Conservation (phyloP, 2,329 filamentous ascomycete species). For the Pyrenophora seminiperda region DNA sequence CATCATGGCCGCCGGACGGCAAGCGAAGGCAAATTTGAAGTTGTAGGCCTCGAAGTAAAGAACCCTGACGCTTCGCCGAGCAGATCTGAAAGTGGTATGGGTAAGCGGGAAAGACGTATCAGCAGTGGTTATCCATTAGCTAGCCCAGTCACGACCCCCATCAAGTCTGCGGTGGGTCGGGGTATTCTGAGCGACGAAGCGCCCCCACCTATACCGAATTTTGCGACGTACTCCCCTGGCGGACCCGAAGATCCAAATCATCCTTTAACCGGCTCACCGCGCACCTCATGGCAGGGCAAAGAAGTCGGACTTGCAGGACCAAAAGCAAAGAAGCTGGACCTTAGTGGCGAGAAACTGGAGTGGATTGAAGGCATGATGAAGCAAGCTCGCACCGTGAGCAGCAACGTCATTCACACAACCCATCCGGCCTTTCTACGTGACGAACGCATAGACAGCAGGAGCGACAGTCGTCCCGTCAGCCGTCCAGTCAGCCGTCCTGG, state of each 20-base stretch:
- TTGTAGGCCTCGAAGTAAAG: constrained; percentile 55
- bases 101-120: constrained; percentile 33
- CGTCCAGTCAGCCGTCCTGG: constrained; percentile 21
- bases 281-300: constrained; percentile 45
- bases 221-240: constrained; percentile 33
- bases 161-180: constrained; percentile 23
- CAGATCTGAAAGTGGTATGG: constrained; percentile 37
- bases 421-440: constrained; percentile 23
- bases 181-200: constrained; percentile 28
- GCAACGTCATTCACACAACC: constrained; percentile 50
- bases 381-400: constrained; percentile 73
- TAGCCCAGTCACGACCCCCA: constrained; percentile 39
- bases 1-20: constrained; percentile 81
- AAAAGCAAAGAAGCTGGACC: constrained; percentile 65
- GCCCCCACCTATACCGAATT: constrained; percentile 32
- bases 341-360: constrained; percentile 71
- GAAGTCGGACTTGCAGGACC: constrained; percentile 73
- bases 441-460: constrained; percentile 34
- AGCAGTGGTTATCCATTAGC: constrained; percentile 25
- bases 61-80: constrained; percentile 31
- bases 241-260: constrained; percentile 34
- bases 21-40: constrained; percentile 61
- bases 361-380: constrained; percentile 87
- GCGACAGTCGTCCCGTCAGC: constrained; percentile 25
- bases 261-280: constrained; percentile 36